Conservation (phyloP, 176 grass and related monocot genomes). For the Aegilops speltoides region DNA sequence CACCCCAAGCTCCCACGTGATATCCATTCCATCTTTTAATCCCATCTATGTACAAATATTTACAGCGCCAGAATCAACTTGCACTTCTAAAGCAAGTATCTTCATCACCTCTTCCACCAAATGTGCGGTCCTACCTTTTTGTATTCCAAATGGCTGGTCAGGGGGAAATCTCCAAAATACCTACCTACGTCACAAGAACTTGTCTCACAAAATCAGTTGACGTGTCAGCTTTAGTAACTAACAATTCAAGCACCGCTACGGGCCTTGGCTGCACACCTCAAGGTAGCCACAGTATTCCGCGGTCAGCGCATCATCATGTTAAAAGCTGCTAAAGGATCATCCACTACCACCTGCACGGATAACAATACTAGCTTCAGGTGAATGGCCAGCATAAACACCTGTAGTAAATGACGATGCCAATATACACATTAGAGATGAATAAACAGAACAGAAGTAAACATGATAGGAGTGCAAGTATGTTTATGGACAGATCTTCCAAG, state of each 20-base stretch:
- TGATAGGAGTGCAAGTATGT: neutral
- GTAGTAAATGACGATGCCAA: neutral
- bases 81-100: neutral
- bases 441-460: neutral
- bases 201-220: slow-evolving; percentile 13
- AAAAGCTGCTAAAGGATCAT: neutral
- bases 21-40: neutral
- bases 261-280: neutral
- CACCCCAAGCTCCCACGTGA: neutral
- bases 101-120: neutral
- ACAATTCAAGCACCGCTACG: slow-evolving; percentile 4
- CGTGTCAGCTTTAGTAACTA: neutral
- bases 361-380: slow-evolving; percentile 24
- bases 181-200: neutral
- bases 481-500: slow-evolving; percentile 19
- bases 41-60: slow-evolving; percentile 27
- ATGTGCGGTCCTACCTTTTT: neutral
- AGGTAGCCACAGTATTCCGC: neutral
- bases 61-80: slow-evolving; percentile 37
- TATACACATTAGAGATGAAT: neutral
- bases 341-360: slow-evolving; percentile 9
- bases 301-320: neutral
- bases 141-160: neutral
- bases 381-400: slow-evolving; percentile 5
- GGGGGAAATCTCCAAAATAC: neutral